These are phyloP conservation scores for Ceraceosorus guamensis DNA, from an alignment of 1,284 basidiomycete genomes.

Conservation along the genomic window DNA sequence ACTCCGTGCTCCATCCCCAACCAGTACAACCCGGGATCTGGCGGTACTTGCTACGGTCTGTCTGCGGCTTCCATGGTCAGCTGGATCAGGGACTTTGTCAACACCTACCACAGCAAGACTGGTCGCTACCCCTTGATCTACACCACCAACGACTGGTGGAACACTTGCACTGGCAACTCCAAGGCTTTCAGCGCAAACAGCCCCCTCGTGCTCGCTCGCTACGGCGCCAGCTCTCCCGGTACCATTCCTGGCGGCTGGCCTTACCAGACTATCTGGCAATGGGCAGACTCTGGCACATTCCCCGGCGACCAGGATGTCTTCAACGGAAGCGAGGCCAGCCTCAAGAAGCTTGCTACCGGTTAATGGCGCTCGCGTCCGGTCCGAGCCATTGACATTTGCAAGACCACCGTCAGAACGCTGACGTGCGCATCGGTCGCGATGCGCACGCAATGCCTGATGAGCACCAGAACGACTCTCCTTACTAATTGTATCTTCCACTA, in stretches of 20 bases:
- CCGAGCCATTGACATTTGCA: too few species aligned
- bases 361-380: not conserved
- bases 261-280: constrained; percentile 61
- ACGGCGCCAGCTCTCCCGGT: constrained; percentile 38
- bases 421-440: too few species aligned
- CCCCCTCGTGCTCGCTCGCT: constrained; percentile 60
- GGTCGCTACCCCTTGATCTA: constrained; percentile 57
- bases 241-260: constrained; percentile 18
- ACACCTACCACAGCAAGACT: constrained; percentile 58
- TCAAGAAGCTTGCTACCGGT: not conserved
- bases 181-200: constrained; percentile 51
- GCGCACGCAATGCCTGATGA: too few species aligned
- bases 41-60: constrained; percentile 56
- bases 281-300: constrained; percentile 54
- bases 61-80: constrained; percentile 56
- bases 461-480: too few species aligned
- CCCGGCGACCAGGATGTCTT: constrained; percentile 59
- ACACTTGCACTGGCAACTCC: constrained; percentile 58
- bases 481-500: too few species aligned
- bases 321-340: constrained; percentile 37
- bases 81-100: constrained; percentile 55
- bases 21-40: constrained; percentile 4
- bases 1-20: too few species aligned
- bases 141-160: constrained; percentile 64
- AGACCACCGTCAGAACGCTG: too few species aligned